phyloP scores from a whole-genome alignment of 768 basidiomycete genomes.

The Tricholoma sp. region DNA sequence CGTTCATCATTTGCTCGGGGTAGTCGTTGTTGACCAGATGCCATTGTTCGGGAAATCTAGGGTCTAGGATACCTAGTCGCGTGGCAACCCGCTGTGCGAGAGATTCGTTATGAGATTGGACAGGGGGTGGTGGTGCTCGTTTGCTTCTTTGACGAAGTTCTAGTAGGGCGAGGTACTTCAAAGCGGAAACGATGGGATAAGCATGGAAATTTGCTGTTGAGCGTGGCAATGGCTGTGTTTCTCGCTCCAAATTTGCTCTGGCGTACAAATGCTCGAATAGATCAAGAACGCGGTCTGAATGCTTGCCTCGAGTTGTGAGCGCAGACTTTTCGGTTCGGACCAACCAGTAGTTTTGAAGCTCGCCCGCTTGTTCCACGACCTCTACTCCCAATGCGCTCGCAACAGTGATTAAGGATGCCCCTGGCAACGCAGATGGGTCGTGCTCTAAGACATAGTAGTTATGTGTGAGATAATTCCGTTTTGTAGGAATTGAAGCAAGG shows the following conservation, averaged over 20 bases:
- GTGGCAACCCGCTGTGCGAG: conserved; percentile 11
- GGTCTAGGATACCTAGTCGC: conserved; percentile 56
- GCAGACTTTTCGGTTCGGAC: conserved; percentile 51
- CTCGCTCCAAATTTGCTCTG: conserved; percentile 22
- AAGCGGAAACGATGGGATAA: conserved; percentile 44
- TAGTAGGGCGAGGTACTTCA: conserved; percentile 61
- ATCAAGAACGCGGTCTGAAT: conserved; percentile 44
- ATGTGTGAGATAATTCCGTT: conserved; percentile 54
- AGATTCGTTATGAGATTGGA: conserved; percentile 18
- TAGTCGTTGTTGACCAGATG: conserved; percentile 86
- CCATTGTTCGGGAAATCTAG: conserved; percentile 84
- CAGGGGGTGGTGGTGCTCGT: conserved; percentile 67
- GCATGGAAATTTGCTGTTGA: conserved; percentile 36
- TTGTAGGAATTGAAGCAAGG: conserved; percentile 35
- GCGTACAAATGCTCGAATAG: conserved; percentile 40
- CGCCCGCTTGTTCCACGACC: conserved; percentile 83
- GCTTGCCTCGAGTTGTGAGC: conserved; percentile 28
- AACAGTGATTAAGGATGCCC: conserved; percentile 52
- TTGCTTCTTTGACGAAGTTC: conserved; percentile 61
- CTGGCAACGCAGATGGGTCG: conserved; percentile 34
- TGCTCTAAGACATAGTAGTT: conserved; percentile 83
- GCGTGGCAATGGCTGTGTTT: conserved; percentile 20
- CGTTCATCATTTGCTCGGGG: conserved; percentile 85
- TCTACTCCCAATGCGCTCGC: conserved; percentile 79
- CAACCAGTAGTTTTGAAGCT: conserved; percentile 78